Conservation (phyloP, 805 yeast genomes). For the Candida methanosorbosa region DNA sequence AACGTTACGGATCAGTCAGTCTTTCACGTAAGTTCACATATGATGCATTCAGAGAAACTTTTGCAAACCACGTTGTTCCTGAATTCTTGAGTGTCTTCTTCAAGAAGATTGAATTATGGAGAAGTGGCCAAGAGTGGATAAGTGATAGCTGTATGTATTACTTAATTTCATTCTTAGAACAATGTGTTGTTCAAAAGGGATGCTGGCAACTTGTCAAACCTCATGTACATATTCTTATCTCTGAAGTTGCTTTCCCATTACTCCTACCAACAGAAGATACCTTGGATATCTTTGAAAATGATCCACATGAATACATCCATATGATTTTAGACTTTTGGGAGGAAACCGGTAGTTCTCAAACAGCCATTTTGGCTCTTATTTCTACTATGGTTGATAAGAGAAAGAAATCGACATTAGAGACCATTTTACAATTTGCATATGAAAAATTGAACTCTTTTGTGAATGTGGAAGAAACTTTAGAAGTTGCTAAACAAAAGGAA, state of each 20-base stretch:
- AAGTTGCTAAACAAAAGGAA: conserved; percentile 60
- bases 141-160: conserved; percentile 56
- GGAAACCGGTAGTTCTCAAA: conserved; percentile 55
- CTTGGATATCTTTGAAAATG: conserved; percentile 73
- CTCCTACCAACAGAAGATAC: conserved; percentile 65
- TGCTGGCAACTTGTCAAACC: conserved; percentile 70
- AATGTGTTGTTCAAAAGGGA: conserved; percentile 45
- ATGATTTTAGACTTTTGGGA: conserved; percentile 62
- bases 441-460: conserved; percentile 33
- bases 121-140: conserved; percentile 57
- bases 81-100: conserved; percentile 59
- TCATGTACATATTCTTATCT: conserved; percentile 53
- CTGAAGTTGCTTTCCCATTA: conserved; percentile 73
- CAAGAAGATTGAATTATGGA: conserved; percentile 67
- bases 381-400: conserved; percentile 66
- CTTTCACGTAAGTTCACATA: conserved; percentile 42
- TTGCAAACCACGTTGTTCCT: conserved; percentile 56
- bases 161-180: conserved; percentile 55
- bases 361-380: conserved; percentile 69
- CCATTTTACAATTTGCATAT: conserved; percentile 54
- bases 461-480: conserved; percentile 31
- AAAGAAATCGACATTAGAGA: conserved; percentile 47
- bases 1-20: conserved; percentile 54
- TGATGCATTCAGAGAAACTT: conserved; percentile 49
- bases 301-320: conserved; percentile 88